Evolutionary conservation across 1,284 basidiomycete genomes (phyloP).

Genomic region (Pascua guehoae): DNA sequence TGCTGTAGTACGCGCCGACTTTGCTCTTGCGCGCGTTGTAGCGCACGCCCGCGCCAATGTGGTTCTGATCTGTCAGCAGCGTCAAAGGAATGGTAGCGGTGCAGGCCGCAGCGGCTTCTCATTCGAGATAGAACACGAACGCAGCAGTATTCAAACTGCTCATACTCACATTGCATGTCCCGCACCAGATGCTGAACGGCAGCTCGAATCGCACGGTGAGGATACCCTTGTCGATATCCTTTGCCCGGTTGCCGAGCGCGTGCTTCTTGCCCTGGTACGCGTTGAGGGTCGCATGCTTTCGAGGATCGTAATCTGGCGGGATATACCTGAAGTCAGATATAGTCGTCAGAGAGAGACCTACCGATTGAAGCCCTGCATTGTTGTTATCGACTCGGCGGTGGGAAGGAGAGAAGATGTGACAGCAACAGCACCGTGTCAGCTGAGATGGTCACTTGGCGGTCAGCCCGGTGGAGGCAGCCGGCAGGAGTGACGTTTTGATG

Average conservation of each 20-base stretch:
- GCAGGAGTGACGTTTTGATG: too few relatives aligned
- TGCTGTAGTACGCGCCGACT: constrained; percentile 90
- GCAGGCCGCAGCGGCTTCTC: too few relatives aligned
- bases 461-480: too few relatives aligned
- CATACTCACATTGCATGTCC: constrained; percentile 65
- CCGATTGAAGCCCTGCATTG: constrained; percentile 67
- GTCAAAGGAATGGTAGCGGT: background rate
- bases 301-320: constrained; percentile 84
- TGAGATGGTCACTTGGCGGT: too few relatives aligned
- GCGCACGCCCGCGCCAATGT: constrained; percentile 94
- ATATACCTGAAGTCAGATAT: constrained; percentile 71
- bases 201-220: constrained; percentile 85
- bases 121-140: background rate
- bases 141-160: background rate
- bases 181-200: constrained; percentile 98
- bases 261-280: constrained; percentile 75
- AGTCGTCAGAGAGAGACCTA: background rate
- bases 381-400: too few relatives aligned
- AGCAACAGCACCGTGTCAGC: too few relatives aligned
- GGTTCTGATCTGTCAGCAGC: constrained; percentile 53
- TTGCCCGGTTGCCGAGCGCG: constrained; percentile 83
- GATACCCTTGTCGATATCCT: constrained; percentile 87
- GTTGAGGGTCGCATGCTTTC: constrained; percentile 76
- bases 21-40: constrained; percentile 99
- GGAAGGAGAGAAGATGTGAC: too few relatives aligned